Evolutionary conservation across 2,329 filamentous ascomycete genomes (phyloP).

Genomic region (Aspergillus pseudonomiae): DNA sequence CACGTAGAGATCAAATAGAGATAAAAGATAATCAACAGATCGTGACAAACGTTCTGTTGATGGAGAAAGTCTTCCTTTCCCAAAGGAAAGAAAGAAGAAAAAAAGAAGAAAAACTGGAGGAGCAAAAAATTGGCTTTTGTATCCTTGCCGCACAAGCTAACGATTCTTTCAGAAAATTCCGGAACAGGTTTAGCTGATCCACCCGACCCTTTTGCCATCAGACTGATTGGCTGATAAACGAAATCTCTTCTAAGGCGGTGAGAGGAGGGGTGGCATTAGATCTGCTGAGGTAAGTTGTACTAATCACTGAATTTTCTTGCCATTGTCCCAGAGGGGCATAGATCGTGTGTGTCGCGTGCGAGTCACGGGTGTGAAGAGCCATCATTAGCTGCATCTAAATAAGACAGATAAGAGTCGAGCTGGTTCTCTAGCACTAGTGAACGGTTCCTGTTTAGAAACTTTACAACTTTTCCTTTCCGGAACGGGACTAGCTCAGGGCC

Average conservation of each 20-base stretch:
- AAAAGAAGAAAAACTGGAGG: constrained; percentile 41
- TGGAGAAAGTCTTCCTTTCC: constrained; percentile 63
- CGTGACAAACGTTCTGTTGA: constrained; percentile 54
- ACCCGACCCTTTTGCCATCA: not conserved
- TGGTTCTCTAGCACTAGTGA: not conserved
- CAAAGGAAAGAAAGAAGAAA: constrained; percentile 55
- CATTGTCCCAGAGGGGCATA: not conserved
- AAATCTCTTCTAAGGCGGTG: constrained; percentile 29
- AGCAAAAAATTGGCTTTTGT: constrained; percentile 36
- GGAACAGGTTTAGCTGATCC: constrained; percentile 26
- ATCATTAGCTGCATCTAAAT: not conserved
- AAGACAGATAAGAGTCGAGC: not conserved
- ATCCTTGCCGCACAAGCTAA: constrained; percentile 28
- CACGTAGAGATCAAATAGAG: constrained; percentile 27
- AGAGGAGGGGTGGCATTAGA: constrained; percentile 14
- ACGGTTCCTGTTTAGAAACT: no score
- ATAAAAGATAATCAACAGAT: constrained; percentile 47
- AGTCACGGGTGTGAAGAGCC: no score
- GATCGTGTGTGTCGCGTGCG: not conserved
- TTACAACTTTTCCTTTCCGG: no score
- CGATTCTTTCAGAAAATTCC: constrained; percentile 16
- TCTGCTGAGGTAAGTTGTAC: constrained; percentile 10
- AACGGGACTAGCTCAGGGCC: no score
- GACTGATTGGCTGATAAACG: constrained; percentile 37
- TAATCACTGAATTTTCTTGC: constrained; percentile 11